A percentile compares a stretch with the other conserved stretches of the same genome.
phyloP scores from a whole-genome alignment of 2,329 filamentous ascomycete species.

The Verticillium klebahnii region DNA sequence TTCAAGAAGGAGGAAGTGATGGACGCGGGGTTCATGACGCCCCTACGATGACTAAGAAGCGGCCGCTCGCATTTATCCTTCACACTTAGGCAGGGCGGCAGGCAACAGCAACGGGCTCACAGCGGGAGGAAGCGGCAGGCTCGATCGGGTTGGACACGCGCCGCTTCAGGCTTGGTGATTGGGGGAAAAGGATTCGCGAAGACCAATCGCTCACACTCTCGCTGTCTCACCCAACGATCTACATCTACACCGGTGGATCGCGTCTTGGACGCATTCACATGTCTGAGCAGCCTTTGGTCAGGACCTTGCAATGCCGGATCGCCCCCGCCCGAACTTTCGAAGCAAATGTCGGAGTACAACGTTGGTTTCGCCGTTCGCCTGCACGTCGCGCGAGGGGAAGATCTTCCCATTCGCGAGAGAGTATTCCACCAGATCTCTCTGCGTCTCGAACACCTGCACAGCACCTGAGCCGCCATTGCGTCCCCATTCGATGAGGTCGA shows the following conservation, averaged over 20 bases:
- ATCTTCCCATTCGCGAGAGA: neutral
- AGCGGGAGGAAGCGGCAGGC: neutral
- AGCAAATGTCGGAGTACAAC: neutral
- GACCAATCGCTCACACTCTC: neutral
- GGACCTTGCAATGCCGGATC: neutral
- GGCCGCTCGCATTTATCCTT: neutral
- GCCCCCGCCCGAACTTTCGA: neutral
- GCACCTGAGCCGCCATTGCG: conserved; percentile 7
- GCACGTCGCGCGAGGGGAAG: neutral
- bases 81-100: neutral
- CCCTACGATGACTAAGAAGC: neutral
- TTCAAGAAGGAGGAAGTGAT: neutral
- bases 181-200: neutral
- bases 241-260: neutral
- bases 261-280: neutral
- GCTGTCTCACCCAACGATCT: neutral
- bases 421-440: neutral
- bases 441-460: conserved; percentile 2
- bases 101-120: neutral
- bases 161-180: neutral
- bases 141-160: neutral
- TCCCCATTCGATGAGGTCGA: conserved; percentile 7
- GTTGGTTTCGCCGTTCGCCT: neutral
- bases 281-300: neutral
- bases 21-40: neutral